Evolutionary conservation across 1,284 basidiomycete genomes (phyloP).

Genomic region (Vanrija humicola): DNA sequence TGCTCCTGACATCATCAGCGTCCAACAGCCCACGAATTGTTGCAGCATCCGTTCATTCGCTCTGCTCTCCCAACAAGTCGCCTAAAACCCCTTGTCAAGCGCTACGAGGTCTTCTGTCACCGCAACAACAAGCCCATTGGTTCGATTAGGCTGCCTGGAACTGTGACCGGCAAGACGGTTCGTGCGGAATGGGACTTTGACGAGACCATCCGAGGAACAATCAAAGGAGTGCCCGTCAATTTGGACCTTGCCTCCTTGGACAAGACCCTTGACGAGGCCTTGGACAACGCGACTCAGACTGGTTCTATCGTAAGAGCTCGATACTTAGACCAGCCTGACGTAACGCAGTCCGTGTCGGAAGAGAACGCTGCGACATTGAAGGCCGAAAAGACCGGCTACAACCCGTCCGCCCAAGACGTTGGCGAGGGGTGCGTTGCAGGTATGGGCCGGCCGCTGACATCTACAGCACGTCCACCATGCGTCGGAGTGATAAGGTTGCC

Average conservation of each 20-base stretch:
- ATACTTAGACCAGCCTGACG: slow-evolving; percentile 22
- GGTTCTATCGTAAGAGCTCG: slow-evolving; percentile 73
- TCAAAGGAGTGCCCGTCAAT: slow-evolving; percentile 60
- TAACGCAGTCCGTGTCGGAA: slow-evolving; percentile 34
- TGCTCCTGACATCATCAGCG: slow-evolving; percentile 57
- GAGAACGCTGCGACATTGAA: slow-evolving; percentile 12
- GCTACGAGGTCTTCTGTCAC: slow-evolving; percentile 58
- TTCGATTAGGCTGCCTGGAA: slow-evolving; percentile 50
- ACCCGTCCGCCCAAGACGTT: too few relatives aligned
- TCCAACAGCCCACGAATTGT: slow-evolving; percentile 81
- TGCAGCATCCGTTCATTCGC: slow-evolving; percentile 88
- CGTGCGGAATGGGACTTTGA: slow-evolving; percentile 95
- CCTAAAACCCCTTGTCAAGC: slow-evolving; percentile 80
- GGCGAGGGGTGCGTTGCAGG: not conserved
- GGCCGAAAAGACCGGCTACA: too few relatives aligned
- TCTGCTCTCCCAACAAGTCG: slow-evolving; percentile 73
- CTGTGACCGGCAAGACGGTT: slow-evolving; percentile 54
- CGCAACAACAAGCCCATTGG: slow-evolving; percentile 53
- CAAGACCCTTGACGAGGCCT: slow-evolving; percentile 56
- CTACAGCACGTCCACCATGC: slow-evolving; percentile 55
- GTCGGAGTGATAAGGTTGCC: not conserved
- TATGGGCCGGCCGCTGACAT: slow-evolving; percentile 1
- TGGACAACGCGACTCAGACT: slow-evolving; percentile 66
- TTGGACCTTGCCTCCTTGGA: slow-evolving; percentile 58
- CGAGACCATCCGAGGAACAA: slow-evolving; percentile 55